Base-by-base conservation (phyloP, 2,329 filamentous ascomycete species). In the Sphaerulina populicola region DNA sequence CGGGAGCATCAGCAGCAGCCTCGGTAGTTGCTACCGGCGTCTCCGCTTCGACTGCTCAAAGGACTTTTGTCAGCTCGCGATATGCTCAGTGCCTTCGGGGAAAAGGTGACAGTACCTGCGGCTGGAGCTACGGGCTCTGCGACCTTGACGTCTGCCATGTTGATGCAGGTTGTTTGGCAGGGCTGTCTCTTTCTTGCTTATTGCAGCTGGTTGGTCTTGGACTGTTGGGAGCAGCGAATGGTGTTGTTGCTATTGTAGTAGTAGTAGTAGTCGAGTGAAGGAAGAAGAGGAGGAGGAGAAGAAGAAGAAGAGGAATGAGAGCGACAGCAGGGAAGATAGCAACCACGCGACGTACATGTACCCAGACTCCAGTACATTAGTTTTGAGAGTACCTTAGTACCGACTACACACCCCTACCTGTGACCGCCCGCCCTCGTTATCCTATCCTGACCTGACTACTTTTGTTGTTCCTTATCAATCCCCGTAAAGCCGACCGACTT, bases 341-440 rank as follows among this genome's bases (percentile, higher is more conserved):
- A 42, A 14, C 37, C 46, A 49, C 46, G 38, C 46, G 46, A 49
- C 46, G 46, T 35, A 42, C 23, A 27, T 27, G 23, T 27, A 27
- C 23, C 6, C 23, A 27, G 23, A 18, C 18, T 18, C 18, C 18
- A 18, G 18, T 18, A 18, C 18, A 18, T 18, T 18, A 18, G 18
- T 18, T 18, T 18, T 18, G 18, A 18, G 18, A 18, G 18, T 18
- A 18, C 18, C 18, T 18, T 18, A 18, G 18, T 18, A 18, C 18
- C 18, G 18, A 18, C 18, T 18, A 18, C 18, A 18, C 18, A 18
- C 23, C 23, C 23, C 9, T 37, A 15, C 14, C 39, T 23, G 15
- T 41, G 18, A 18, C 4, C 18, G 18, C 18, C 18, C 18, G 18
- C 18, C 18, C 18, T 18, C 18, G 18, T 18, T 18, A 18, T 18